Conservation (phyloP, 352 stramenopile species). For the Globisporangium cederbergense region DNA sequence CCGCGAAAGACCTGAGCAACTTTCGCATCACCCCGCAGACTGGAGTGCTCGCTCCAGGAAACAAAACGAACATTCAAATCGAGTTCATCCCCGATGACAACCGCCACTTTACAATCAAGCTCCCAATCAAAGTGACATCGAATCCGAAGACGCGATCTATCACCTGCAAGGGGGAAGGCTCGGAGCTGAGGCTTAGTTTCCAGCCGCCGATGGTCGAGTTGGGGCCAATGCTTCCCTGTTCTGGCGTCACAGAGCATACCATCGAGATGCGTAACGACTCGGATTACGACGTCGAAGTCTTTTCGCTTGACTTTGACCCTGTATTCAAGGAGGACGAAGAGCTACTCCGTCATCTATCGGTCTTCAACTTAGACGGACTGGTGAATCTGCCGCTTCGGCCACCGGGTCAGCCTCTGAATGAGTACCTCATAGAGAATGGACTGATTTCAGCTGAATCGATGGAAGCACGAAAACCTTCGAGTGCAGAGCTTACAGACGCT, state of each 20-base stretch:
- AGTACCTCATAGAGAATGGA: constrained; percentile 51
- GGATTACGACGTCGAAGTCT: constrained; percentile 89
- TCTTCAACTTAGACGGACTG: constrained; percentile 61
- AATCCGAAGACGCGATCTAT: constrained; percentile 83
- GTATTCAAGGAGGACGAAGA: constrained; percentile 86
- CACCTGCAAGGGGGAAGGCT: constrained; percentile 73
- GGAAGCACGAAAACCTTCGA: background rate
- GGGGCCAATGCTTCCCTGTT: constrained; percentile 84
- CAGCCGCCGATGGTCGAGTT: constrained; percentile 78
- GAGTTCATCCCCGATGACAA: constrained; percentile 88
- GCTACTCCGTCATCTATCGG: constrained; percentile 51
- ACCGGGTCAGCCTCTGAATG: constrained; percentile 56
- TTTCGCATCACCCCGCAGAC: constrained; percentile 79
- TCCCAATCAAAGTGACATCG: constrained; percentile 84
- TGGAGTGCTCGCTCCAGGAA: constrained; percentile 70
- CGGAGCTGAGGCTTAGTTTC: constrained; percentile 79
- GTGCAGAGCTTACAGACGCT: background rate
- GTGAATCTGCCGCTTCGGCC: constrained; percentile 70
- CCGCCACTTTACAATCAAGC: constrained; percentile 73
- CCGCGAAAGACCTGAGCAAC: constrained; percentile 65
- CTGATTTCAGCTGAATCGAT: constrained; percentile 20
- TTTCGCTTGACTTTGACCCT: constrained; percentile 87
- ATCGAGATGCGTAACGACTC: constrained; percentile 89
- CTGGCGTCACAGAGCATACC: constrained; percentile 29
- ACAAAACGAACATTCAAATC: constrained; percentile 85